These are phyloP conservation scores for Exophiala mesophila DNA, from an alignment of 2,329 filamentous ascomycete genomes.

Conservation along the genomic window DNA sequence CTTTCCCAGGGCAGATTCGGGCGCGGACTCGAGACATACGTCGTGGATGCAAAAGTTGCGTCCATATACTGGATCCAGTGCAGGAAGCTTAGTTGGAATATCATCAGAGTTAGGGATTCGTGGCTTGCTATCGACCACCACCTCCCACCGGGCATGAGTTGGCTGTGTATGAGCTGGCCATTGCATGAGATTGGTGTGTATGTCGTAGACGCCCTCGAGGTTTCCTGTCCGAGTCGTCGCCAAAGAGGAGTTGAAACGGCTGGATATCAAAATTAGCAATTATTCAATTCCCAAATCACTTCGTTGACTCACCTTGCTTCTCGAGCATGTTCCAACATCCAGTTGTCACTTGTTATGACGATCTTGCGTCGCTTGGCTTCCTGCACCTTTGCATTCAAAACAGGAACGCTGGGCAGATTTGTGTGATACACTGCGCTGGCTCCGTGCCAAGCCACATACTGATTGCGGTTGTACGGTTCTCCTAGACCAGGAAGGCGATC, in stretches of 20 bases:
- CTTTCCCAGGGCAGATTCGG: constrained; percentile 53
- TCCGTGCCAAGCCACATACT: constrained; percentile 97
- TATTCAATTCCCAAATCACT: not conserved
- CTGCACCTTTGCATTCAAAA: constrained; percentile 65
- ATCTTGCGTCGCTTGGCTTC: constrained; percentile 80
- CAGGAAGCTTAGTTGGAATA: constrained; percentile 43
- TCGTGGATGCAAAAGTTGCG: constrained; percentile 61
- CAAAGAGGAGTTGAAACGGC: constrained; percentile 77
- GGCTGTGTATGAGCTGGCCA: constrained; percentile 86
- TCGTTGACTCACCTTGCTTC: constrained; percentile 66
- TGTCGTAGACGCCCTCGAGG: constrained; percentile 76
- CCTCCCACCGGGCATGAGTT: constrained; percentile 77
- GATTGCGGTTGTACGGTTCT: constrained; percentile 95
- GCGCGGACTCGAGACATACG: constrained; percentile 54
- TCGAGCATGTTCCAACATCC: constrained; percentile 91
- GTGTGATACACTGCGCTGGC: constrained; percentile 94
- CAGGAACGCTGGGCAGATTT: constrained; percentile 68
- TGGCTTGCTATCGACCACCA: constrained; percentile 45
- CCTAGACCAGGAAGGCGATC: constrained; percentile 70
- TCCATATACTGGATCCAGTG: constrained; percentile 54
- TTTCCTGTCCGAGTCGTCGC: constrained; percentile 64
- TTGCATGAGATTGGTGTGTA: constrained; percentile 88
- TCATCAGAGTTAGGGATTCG: constrained; percentile 20
- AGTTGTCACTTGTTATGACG: constrained; percentile 87
- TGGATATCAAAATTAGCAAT: constrained; percentile 37